Base-by-base conservation (phyloP, 257 asterid genomes). In the Handroanthus guayacan region DNA sequence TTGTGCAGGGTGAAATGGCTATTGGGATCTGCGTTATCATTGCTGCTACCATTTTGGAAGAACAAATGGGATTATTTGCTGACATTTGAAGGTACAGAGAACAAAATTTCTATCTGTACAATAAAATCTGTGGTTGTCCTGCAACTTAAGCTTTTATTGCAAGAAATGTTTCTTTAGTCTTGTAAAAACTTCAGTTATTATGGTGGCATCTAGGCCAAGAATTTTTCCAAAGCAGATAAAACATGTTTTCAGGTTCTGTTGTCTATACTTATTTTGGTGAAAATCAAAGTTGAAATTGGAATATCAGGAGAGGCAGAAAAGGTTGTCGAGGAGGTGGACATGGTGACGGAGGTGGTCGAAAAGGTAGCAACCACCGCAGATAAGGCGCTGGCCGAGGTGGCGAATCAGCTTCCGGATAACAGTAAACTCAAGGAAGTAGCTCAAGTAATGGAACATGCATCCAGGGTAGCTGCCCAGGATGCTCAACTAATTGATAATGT, bases 1-100 rank as follows among this genome's bases (percentile, higher is more conserved):
- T 72, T 51, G 51, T 70, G 78, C 85, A 90, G 97, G 97, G 72
- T 75, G 50, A 92, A 88, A 79, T 87, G 90, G 89, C 75, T 90
- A 38, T 39, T 90, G 78, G 94, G 93, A 20, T 83, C 89, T 16
- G 45, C 84, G 44, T 36, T 90, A 20, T 66, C 93, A 64, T 66
- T 90, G 9, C 3, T 87, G 51, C 56, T 92, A 36, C 94, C 97
- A 5, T 71, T 87, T 56, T 88, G 90, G 91, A 87, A 78, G 86
- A 78, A 45, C 74, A 89, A 86, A 65, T 84, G 86, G 90, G 80
- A 78, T 13, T 75, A 50, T n/a, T 48, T 88, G 65, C 78, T 74
- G 8, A 80, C 37, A n/a, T 12, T 90, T 17, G 89, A 88, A 91
- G 97, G 96, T 91, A 79, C n/a, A 61, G 5, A 44, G 0, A 10